phyloP scores from a whole-genome alignment of 352 stramenopile species.

The Pythium pectinolyticum region DNA sequence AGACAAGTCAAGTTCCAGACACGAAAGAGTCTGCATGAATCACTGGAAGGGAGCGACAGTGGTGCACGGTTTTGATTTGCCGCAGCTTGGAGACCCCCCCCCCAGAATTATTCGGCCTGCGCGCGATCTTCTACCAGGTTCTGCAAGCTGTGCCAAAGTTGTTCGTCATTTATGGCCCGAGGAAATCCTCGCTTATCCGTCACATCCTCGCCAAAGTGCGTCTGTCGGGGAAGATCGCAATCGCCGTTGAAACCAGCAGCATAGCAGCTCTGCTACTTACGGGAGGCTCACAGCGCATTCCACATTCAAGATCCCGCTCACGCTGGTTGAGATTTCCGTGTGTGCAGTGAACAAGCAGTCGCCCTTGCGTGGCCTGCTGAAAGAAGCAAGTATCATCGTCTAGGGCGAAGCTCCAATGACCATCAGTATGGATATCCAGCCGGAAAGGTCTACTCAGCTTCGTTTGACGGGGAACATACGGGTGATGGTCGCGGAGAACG shows the following conservation, averaged over 20 bases:
- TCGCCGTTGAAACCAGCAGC: slow-evolving; percentile 33
- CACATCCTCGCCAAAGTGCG: slow-evolving; percentile 31
- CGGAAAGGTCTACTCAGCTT: background rate
- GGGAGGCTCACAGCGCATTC: slow-evolving; percentile 37
- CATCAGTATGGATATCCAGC: background rate
- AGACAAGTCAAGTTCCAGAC: slow-evolving; percentile 27
- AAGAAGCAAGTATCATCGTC: background rate
- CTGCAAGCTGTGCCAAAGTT: slow-evolving; percentile 15
- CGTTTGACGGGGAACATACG: background rate
- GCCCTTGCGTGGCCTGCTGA: background rate
- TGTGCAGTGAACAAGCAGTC: background rate
- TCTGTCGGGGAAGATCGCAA: slow-evolving; percentile 14
- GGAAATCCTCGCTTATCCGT: slow-evolving; percentile 26
- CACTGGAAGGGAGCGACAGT: slow-evolving; percentile 7
- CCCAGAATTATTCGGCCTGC: slow-evolving; percentile 4
- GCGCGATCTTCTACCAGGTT: slow-evolving; percentile 19
- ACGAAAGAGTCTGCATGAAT: slow-evolving; percentile 14
- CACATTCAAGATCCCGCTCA: slow-evolving; percentile 21
- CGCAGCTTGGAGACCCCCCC: slow-evolving; percentile 20
- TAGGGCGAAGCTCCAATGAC: slow-evolving; percentile 1
- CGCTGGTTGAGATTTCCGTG: background rate
- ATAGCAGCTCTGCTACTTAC: slow-evolving; percentile 33
- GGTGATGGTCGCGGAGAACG: background rate
- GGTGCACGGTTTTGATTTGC: slow-evolving; percentile 8
- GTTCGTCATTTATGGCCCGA: slow-evolving; percentile 33